phyloP scores from a whole-genome alignment of 495 filamentous ascomycete genomes.

The Talaromyces liani region DNA sequence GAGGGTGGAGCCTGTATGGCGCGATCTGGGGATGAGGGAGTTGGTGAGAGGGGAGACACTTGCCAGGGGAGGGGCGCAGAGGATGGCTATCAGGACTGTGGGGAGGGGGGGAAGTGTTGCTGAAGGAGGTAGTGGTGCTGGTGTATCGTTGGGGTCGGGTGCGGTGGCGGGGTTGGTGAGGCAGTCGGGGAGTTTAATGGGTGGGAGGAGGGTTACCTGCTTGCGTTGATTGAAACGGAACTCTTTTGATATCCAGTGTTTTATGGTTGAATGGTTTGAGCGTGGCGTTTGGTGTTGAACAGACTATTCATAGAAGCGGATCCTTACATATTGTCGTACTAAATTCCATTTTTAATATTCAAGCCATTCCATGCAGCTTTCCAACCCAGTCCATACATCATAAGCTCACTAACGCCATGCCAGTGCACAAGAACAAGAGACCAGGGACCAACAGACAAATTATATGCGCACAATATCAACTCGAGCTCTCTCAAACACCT shows the following conservation, averaged over 20 bases:
- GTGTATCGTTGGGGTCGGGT: background rate
- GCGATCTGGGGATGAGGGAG: conserved; percentile 71
- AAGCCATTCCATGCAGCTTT: background rate
- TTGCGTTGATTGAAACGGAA: conserved; percentile 22
- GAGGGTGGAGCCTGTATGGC: conserved; percentile 68
- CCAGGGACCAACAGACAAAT: background rate
- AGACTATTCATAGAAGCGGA: background rate
- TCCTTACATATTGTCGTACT: background rate
- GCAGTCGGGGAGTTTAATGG: conserved; percentile 28
- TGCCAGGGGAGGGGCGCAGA: conserved; percentile 40
- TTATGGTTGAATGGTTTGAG: background rate
- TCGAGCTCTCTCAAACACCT: conserved; percentile 71
- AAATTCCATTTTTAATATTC: background rate
- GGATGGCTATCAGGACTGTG: conserved; percentile 50
- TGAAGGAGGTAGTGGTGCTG: conserved; percentile 1
- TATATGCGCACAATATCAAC: conserved; percentile 80
- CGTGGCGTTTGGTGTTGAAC: conserved; percentile 6
- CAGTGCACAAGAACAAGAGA: background rate
- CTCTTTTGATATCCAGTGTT: background rate
- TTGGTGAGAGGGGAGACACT: conserved; percentile 46
- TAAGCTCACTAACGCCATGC: background rate
- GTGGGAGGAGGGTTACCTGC: conserved; percentile 27
- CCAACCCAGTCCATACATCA: background rate
- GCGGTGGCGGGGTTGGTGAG: conserved; percentile 19
- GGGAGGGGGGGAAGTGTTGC: conserved; percentile 15